Evolutionary conservation across 441 rosid genomes (phyloP).

Genomic region (Arabidopsis hybrid): DNA sequence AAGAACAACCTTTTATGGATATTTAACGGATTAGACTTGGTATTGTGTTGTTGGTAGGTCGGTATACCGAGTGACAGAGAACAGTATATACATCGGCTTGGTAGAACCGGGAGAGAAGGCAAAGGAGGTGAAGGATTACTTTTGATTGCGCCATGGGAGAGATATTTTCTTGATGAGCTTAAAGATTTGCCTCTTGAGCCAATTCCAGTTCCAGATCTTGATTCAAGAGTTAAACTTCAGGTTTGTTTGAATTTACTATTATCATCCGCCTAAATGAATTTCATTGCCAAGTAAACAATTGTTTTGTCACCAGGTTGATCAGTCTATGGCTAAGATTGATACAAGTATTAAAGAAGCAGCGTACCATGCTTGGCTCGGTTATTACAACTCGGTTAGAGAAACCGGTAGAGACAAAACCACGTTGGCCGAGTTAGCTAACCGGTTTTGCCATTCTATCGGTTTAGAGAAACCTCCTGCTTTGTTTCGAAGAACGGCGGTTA

Average conservation of each 20-base stretch:
- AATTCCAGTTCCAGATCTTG: conserved; percentile 59
- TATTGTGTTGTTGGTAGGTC: conserved; percentile 54
- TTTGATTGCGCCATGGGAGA: conserved; percentile 96
- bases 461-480: conserved; percentile 75
- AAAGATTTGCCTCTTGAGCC: conserved; percentile 81
- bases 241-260: conserved; percentile 46
- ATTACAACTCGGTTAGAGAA: conserved; percentile 83
- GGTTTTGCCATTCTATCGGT: conserved; percentile 79
- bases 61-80: conserved; percentile 86
- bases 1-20: conserved; percentile 12
- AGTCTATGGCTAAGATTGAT: conserved; percentile 75
- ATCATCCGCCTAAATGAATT: neutral
- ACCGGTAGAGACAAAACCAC: conserved; percentile 86
- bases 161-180: conserved; percentile 79
- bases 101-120: conserved; percentile 93
- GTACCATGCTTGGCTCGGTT: conserved; percentile 96
- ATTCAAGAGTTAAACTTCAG: conserved; percentile 65
- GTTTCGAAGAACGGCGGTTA: conserved; percentile 77
- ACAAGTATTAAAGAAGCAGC: conserved; percentile 88
- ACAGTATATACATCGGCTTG: conserved; percentile 89
- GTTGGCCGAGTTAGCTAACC: conserved; percentile 79
- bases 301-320: conserved; percentile 58
- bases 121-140: conserved; percentile 84
- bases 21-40: neutral
- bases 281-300: conserved; percentile 2